Conservation (phyloP, 805 yeast genomes). For the Sporopachydermia quercuum region DNA sequence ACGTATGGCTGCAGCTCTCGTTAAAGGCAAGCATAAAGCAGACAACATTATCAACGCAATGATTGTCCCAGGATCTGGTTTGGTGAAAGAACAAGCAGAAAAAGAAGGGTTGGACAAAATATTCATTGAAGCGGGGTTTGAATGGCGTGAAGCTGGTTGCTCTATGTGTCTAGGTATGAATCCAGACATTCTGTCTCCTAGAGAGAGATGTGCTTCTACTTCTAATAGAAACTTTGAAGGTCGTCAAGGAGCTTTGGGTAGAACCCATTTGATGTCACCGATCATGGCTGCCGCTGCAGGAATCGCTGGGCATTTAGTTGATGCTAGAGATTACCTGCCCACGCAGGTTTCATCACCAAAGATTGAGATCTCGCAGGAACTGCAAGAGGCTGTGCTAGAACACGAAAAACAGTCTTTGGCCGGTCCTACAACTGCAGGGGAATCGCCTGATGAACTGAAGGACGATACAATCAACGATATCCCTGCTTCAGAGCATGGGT, state of each 20-base stretch:
- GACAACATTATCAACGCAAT: constrained; percentile 64
- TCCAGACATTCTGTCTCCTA: constrained; percentile 89
- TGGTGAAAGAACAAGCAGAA: constrained; percentile 89
- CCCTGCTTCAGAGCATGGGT: constrained; percentile 35
- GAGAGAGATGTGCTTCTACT: constrained; percentile 97
- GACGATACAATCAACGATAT: constrained; percentile 50
- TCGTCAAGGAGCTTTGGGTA: constrained; percentile 91
- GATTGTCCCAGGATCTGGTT: constrained; percentile 96
- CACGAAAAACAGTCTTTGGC: constrained; percentile 21
- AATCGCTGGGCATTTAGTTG: constrained; percentile 77
- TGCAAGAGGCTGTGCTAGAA: constrained; percentile 19
- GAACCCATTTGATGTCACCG: constrained; percentile 97
- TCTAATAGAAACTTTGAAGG: constrained; percentile 98
- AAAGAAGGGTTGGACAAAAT: constrained; percentile 86
- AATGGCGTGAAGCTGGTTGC: constrained; percentile 99
- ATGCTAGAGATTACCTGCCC: constrained; percentile 71
- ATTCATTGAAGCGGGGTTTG: constrained; percentile 85
- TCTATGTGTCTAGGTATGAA: constrained; percentile 99
- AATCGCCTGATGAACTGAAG: constrained; percentile 36
- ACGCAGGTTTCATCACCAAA: constrained; percentile 42
- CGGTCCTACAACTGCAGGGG: constrained; percentile 23
- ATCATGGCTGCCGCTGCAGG: constrained; percentile 99
- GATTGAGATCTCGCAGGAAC: constrained; percentile 26
- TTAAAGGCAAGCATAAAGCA: constrained; percentile 80
- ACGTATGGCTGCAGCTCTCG: constrained; percentile 89